Percentiles rank a stretch among this genome's conserved stretches.
These are phyloP conservation scores for Artemisia argyi DNA, from an alignment of 129 eudicot genomes.

Conservation along the genomic window DNA sequence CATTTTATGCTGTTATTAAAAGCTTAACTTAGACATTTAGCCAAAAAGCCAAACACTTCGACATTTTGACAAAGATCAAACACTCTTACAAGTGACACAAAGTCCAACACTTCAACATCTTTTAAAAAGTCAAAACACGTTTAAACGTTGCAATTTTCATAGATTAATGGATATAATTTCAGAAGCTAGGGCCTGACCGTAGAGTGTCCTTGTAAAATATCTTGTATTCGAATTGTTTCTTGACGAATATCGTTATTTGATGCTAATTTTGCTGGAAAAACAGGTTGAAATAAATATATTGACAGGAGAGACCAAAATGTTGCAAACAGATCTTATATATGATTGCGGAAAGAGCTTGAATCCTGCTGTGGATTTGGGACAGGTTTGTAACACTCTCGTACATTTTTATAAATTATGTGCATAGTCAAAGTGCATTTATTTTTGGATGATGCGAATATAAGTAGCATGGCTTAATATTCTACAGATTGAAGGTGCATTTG, in stretches of 20 bases:
- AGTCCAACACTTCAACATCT: neutral
- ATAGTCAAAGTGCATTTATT: neutral
- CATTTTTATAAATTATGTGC: neutral
- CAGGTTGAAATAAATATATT: constrained; percentile 79
- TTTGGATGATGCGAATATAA: neutral
- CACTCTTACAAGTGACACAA: too few relatives aligned
- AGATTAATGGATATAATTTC: too few relatives aligned
- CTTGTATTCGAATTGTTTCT: too few relatives aligned
- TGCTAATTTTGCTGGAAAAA: constrained; percentile 17
- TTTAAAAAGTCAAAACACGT: too few relatives aligned
- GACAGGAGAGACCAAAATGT: constrained; percentile 21
- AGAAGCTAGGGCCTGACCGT: too few relatives aligned
- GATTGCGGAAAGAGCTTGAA: constrained; percentile 97
- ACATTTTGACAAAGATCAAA: too few relatives aligned
- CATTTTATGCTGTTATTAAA: neutral
- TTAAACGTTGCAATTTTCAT: too few relatives aligned
- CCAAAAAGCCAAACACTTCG: neutral
- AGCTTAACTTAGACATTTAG: neutral
- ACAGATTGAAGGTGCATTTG: constrained; percentile 89
- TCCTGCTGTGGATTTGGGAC: constrained; percentile 97
- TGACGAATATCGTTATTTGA: neutral
- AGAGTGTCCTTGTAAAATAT: too few relatives aligned
- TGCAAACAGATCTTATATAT: constrained; percentile 75
- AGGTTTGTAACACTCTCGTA: constrained; percentile 39
- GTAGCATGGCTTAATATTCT: constrained; percentile 6